These are phyloP conservation scores for Adansonia digitata DNA, from an alignment of 345 rosid genomes.

Conservation along the genomic window DNA sequence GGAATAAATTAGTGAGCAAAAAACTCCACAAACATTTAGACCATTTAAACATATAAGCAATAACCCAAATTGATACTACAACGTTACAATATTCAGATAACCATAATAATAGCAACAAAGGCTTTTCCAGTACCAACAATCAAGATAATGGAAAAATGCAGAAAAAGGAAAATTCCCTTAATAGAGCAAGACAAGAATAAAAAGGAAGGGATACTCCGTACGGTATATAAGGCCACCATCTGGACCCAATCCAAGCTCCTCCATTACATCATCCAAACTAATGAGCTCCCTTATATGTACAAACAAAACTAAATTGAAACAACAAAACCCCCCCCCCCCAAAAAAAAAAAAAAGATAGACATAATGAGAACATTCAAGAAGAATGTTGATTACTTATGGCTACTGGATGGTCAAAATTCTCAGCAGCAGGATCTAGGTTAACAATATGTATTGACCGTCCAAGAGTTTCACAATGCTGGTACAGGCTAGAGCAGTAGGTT, in stretches of 20 bases:
- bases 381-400: constrained; percentile 55
- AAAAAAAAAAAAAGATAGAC: background rate
- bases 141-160: background rate
- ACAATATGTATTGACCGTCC: constrained; percentile 65
- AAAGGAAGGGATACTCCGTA: constrained; percentile 83
- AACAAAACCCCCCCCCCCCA: too few relatives aligned
- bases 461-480: constrained; percentile 59
- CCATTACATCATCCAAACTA: constrained; percentile 92
- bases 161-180: background rate
- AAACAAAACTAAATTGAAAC: constrained; percentile 14
- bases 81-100: background rate
- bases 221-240: constrained; percentile 87
- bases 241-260: constrained; percentile 82
- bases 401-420: constrained; percentile 80
- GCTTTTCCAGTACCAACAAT: background rate
- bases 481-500: constrained; percentile 79
- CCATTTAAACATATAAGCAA: background rate
- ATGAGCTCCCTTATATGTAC: constrained; percentile 88
- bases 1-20: background rate
- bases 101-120: background rate
- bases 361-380: background rate
- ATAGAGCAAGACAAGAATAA: background rate
- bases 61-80: background rate
- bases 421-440: constrained; percentile 94
- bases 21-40: background rate